Percentiles rank a stretch among this genome's conserved stretches.
Conservation (phyloP, 306 rosid genomes). For the Abrus pulchellus region DNA sequence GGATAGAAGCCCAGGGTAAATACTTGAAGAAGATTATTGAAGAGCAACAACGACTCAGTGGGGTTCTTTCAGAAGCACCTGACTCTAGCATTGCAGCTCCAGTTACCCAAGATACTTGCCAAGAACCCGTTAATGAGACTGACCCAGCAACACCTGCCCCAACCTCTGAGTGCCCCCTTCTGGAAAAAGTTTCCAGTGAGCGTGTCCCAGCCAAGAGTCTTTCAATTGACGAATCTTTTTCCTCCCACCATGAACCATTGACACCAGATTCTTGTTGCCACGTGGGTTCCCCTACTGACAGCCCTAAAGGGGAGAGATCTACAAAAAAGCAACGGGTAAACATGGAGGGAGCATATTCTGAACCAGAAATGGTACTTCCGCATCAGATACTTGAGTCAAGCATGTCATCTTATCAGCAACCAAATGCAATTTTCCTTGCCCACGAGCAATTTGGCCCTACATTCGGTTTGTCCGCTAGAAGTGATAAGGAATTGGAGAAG, state of each 20-base stretch:
- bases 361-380: conserved; percentile 63
- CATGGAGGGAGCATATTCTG: conserved; percentile 57
- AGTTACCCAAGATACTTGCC: conserved; percentile 51
- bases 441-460: conserved; percentile 64
- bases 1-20: conserved; percentile 92
- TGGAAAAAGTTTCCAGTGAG: conserved; percentile 68
- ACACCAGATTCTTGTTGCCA: conserved; percentile 83
- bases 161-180: conserved; percentile 69
- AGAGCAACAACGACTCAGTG: conserved; percentile 80
- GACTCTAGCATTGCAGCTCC: conserved; percentile 50
- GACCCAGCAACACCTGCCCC: conserved; percentile 87
- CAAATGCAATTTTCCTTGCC: conserved; percentile 49
- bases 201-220: conserved; percentile 62
- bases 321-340: conserved; percentile 61
- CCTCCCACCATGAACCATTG: conserved; percentile 75
- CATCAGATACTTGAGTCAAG: conserved; percentile 79
- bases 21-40: conserved; percentile 90
- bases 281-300: conserved; percentile 57
- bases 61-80: conserved; percentile 71
- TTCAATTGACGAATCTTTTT: conserved; percentile 73
- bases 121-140: conserved; percentile 62
- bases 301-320: conserved; percentile 57
- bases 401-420: conserved; percentile 63
- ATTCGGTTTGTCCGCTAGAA: conserved; percentile 50
- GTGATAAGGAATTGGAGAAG: conserved; percentile 46